phyloP scores from a whole-genome alignment of 768 basidiomycete genomes.

The Mycena polygramma region DNA sequence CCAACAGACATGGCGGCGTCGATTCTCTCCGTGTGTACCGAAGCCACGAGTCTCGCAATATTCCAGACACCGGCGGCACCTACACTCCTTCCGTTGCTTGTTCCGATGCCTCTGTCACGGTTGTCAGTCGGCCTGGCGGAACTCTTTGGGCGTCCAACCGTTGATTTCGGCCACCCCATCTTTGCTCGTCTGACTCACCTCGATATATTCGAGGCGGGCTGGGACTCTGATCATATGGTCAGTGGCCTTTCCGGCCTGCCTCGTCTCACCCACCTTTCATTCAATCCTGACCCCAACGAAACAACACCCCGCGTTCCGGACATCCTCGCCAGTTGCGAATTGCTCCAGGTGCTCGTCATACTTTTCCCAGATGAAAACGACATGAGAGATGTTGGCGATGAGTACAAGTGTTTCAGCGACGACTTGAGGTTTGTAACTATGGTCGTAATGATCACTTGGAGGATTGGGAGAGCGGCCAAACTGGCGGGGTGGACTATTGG shows the following conservation, averaged over 20 bases:
- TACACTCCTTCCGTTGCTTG: background rate
- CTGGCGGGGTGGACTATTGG: conserved; percentile 9
- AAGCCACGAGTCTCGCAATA: background rate
- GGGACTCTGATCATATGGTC: background rate
- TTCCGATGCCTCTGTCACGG: background rate
- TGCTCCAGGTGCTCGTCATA: conserved; percentile 1
- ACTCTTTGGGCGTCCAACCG: background rate
- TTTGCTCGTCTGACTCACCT: conserved; percentile 1
- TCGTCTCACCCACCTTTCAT: background rate
- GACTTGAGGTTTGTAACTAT: background rate
- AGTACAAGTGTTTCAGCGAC: background rate
- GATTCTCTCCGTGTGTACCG: background rate
- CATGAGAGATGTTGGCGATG: background rate
- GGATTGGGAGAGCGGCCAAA: conserved; percentile 7
- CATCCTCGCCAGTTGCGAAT: background rate
- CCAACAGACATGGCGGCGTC: background rate
- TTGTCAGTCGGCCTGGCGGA: background rate
- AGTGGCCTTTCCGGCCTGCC: background rate
- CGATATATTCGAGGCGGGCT: background rate
- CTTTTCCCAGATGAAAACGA: background rate
- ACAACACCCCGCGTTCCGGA: too few species aligned
- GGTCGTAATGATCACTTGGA: background rate
- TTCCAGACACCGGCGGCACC: background rate
- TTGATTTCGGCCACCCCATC: background rate
- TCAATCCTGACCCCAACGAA: background rate